These are phyloP conservation scores for Candida sp. DNA, from an alignment of 1,139 yeast species.

Conservation along the genomic window DNA sequence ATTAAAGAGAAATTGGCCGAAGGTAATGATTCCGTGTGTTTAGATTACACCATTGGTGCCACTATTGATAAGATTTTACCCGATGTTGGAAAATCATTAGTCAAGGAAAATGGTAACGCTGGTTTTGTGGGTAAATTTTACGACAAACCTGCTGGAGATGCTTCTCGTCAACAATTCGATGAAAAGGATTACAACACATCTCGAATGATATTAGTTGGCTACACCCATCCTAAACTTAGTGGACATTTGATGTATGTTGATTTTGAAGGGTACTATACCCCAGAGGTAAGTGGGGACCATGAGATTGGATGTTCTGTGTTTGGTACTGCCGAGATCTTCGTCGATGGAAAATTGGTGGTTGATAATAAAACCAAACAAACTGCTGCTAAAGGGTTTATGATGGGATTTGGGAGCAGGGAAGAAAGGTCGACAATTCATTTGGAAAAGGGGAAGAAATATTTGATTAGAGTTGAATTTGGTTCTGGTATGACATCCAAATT, in stretches of 20 bases:
- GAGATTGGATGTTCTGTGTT: slow-evolving; percentile 43
- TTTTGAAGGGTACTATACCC: slow-evolving; percentile 33
- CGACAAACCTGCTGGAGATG: slow-evolving; percentile 7
- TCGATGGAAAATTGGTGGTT: slow-evolving; percentile 45
- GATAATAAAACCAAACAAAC: slow-evolving; percentile 50
- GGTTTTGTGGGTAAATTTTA: slow-evolving; percentile 12
- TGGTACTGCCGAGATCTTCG: slow-evolving; percentile 48
- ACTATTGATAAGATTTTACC: slow-evolving; percentile 11
- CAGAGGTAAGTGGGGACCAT: slow-evolving; percentile 42
- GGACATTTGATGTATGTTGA: slow-evolving; percentile 28
- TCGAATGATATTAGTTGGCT: slow-evolving; percentile 42
- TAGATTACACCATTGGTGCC: slow-evolving; percentile 12
- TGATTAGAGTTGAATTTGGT: slow-evolving; percentile 48
- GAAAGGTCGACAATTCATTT: slow-evolving; percentile 34
- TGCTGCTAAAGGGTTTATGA: slow-evolving; percentile 35
- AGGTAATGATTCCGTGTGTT: slow-evolving; percentile 8
- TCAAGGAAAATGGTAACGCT: slow-evolving; percentile 8
- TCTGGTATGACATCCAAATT: slow-evolving; percentile 40
- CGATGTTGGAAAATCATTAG: slow-evolving; percentile 9
- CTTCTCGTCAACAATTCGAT: slow-evolving; percentile 23
- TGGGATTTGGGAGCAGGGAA: slow-evolving; percentile 46
- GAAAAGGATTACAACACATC: slow-evolving; percentile 26
- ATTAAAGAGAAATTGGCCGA: slow-evolving; percentile 10
- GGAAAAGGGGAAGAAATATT: slow-evolving; percentile 40
- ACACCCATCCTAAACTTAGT: slow-evolving; percentile 20